phyloP scores from a whole-genome alignment of 2,329 filamentous ascomycete species.

The Fusarium mexicanum region DNA sequence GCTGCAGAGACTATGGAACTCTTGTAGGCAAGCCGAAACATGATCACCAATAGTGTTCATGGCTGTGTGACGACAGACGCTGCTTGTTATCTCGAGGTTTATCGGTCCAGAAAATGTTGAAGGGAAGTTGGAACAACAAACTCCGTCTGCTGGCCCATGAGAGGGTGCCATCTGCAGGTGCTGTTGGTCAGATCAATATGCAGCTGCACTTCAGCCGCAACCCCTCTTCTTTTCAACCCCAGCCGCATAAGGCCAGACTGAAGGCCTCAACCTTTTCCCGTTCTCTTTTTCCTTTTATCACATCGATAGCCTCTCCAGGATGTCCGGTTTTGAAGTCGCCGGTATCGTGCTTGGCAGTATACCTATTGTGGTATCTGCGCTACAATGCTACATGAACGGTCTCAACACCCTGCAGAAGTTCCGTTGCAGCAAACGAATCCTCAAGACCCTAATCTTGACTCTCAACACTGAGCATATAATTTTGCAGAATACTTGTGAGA shows the following conservation, averaged over 20 bases:
- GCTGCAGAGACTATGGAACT: background rate
- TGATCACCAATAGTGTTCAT: background rate
- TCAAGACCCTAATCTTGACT: background rate
- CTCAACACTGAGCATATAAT: background rate
- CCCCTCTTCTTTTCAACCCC: constrained; percentile 1
- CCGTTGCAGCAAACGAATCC: background rate
- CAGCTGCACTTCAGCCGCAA: background rate
- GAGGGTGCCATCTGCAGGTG: background rate
- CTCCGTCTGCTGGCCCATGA: rapidly evolving
- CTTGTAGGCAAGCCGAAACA: background rate
- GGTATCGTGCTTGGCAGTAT: background rate
- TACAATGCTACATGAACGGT: background rate
- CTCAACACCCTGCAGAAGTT: background rate
- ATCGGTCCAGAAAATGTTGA: background rate
- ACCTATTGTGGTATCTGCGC: background rate
- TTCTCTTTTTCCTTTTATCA: no score
- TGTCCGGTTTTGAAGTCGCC: background rate
- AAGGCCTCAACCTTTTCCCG: no score
- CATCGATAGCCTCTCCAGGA: no score
- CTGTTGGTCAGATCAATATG: background rate
- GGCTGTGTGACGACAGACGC: no score
- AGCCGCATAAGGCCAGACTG: no score
- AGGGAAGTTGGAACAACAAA: rapidly evolving
- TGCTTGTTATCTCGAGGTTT: background rate
- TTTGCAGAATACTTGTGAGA: constrained; percentile 5